Evolutionary conservation across 2,329 filamentous ascomycete species (phyloP).

Genomic region (Aspergillus pseudoviridinutans): DNA sequence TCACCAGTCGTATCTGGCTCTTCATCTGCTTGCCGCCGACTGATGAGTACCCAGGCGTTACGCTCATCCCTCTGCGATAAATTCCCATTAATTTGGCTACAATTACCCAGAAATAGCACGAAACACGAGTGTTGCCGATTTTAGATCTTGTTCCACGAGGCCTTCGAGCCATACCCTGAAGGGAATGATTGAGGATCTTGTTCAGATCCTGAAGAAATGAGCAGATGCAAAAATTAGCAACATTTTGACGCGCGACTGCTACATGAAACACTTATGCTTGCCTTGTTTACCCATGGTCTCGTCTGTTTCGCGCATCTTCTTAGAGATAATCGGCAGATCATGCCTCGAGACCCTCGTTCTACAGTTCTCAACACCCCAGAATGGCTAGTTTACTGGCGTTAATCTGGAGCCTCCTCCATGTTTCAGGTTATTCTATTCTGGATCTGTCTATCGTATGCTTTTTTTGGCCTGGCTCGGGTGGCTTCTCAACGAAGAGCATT

Average conservation of each 20-base stretch:
- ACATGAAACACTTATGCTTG: constrained; percentile 29
- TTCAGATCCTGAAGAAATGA: constrained; percentile 25
- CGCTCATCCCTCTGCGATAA: constrained; percentile 3
- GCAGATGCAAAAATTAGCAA: constrained; percentile 39
- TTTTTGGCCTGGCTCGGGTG: constrained; percentile 23
- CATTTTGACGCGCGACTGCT: constrained; percentile 38
- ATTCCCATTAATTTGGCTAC: constrained; percentile 14
- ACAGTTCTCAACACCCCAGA: constrained; percentile 25
- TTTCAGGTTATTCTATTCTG: constrained; percentile 37
- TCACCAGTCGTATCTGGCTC: constrained; percentile 1
- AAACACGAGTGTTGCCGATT: constrained; percentile 23
- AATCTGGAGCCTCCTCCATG: constrained; percentile 33
- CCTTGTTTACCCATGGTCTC: constrained; percentile 21
- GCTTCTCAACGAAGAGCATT: constrained; percentile 28
- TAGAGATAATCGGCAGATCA: constrained; percentile 8
- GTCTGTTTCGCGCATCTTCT: constrained; percentile 21
- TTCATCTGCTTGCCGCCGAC: constrained; percentile 18
- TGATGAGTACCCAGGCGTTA: constrained; percentile 8
- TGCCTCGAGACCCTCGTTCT: constrained; percentile 12
- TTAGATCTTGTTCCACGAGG: constrained; percentile 18
- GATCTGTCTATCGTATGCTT: constrained; percentile 22
- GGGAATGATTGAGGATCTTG: constrained; percentile 11
- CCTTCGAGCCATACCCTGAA: constrained; percentile 21
- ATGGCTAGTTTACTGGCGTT: constrained; percentile 26
- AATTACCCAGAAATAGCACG: constrained; percentile 22